Conservation (phyloP, 495 filamentous ascomycete genomes). For the Xylaria castorea region DNA sequence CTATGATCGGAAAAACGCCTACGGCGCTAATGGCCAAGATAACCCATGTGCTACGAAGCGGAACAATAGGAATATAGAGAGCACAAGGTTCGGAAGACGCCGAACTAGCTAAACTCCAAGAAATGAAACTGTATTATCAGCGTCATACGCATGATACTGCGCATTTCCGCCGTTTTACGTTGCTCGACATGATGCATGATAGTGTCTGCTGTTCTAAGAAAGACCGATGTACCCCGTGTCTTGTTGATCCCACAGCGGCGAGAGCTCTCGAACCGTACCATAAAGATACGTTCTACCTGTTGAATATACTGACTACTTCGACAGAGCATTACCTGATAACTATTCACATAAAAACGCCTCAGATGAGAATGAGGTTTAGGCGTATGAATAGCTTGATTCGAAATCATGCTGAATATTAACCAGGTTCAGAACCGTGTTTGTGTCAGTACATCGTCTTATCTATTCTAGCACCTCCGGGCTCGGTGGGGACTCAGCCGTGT, state of each 20-base stretch:
- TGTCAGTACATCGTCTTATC: background rate
- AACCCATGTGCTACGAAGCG: background rate
- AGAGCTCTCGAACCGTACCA: background rate
- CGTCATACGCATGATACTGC: background rate
- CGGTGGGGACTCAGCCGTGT: background rate
- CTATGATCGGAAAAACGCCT: background rate
- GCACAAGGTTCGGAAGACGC: background rate
- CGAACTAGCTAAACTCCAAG: background rate
- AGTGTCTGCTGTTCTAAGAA: background rate
- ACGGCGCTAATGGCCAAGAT: background rate
- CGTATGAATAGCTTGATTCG: background rate
- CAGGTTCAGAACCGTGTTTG: background rate
- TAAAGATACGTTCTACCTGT: background rate
- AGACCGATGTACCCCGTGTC: background rate
- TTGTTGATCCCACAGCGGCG: background rate
- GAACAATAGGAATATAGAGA: background rate
- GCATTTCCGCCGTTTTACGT: background rate
- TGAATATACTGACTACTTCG: background rate
- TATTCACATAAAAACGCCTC: background rate
- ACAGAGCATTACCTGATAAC: background rate
- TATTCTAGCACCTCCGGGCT: background rate
- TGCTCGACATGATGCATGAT: background rate
- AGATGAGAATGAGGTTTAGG: background rate
- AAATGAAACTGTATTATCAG: background rate
- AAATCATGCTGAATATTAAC: background rate